These are phyloP conservation scores for Petunia hybrid DNA, from an alignment of 305 asterid species.

Conservation along the genomic window DNA sequence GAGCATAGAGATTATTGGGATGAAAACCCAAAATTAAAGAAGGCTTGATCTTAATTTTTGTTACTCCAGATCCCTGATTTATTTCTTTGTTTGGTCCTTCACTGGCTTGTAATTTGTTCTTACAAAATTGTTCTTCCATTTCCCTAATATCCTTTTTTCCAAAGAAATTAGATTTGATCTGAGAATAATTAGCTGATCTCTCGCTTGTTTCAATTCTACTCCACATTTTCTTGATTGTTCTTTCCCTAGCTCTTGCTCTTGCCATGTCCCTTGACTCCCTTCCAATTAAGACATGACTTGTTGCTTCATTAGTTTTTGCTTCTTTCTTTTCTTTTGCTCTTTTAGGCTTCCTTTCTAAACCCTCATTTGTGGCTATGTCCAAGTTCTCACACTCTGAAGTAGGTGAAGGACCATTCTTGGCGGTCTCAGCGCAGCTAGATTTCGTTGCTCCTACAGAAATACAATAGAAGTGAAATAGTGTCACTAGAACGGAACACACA, in stretches of 20 bases:
- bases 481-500: neutral
- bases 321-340: constrained; percentile 7
- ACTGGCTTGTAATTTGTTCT: constrained; percentile 7
- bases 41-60: neutral
- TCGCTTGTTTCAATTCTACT: neutral
- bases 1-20: neutral
- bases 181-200: neutral
- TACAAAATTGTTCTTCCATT: neutral
- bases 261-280: neutral
- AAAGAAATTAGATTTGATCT: neutral
- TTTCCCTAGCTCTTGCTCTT: constrained; percentile 27
- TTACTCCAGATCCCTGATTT: constrained; percentile 12
- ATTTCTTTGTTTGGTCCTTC: neutral
- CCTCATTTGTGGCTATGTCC: neutral
- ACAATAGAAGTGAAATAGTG: neutral
- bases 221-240: constrained; percentile 31
- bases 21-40: neutral
- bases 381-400: neutral
- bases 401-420: neutral
- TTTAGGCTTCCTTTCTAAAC: neutral
- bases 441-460: constrained; percentile 7
- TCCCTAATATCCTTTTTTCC: neutral
- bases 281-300: neutral
- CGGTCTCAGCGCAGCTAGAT: neutral
- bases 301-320: neutral